Evolutionary conservation across 1,284 basidiomycete genomes (phyloP).

Genomic region (Meira nashicola): DNA sequence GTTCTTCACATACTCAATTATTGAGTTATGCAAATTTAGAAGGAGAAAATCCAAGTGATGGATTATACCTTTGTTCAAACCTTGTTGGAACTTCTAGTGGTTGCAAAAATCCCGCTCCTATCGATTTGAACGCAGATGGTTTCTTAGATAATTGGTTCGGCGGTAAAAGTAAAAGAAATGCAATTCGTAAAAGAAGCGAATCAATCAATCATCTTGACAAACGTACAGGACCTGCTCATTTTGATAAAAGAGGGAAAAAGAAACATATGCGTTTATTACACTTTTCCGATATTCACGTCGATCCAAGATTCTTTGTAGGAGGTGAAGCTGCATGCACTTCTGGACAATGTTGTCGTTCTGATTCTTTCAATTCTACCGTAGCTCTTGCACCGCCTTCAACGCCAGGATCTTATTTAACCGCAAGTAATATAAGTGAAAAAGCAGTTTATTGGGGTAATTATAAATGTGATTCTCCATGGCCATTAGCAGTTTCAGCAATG

Average conservation of each 20-base stretch:
- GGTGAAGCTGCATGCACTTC: conserved; percentile 69
- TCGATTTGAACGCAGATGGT: conserved; percentile 18
- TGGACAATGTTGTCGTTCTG: conserved; percentile 68
- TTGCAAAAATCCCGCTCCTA: conserved; percentile 32
- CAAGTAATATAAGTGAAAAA: conserved; percentile 27
- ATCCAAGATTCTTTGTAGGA: conserved; percentile 71
- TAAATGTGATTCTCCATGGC: conserved; percentile 66
- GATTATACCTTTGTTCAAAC: conserved; percentile 42
- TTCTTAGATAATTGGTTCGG: conserved; percentile 44
- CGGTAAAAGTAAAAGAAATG: conserved; percentile 12
- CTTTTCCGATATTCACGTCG: conserved; percentile 69
- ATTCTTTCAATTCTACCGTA: conserved; percentile 59
- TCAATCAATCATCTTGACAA: not conserved
- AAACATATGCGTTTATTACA: conserved; percentile 69
- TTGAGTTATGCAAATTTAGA: conserved; percentile 45
- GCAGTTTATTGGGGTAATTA: conserved; percentile 50
- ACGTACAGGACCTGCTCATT: not conserved
- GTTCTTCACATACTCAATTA: conserved; percentile 39
- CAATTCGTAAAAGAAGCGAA: not conserved
- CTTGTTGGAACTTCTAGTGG: conserved; percentile 23
- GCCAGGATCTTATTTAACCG: conserved; percentile 22
- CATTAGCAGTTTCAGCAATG: conserved; percentile 63
- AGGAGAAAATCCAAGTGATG: conserved; percentile 27
- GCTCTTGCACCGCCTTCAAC: conserved; percentile 49
- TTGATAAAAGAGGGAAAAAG: conserved; percentile 7